Base-by-base conservation (phyloP, 495 filamentous ascomycete genomes). In the Hypoxylon crocopeplum region DNA sequence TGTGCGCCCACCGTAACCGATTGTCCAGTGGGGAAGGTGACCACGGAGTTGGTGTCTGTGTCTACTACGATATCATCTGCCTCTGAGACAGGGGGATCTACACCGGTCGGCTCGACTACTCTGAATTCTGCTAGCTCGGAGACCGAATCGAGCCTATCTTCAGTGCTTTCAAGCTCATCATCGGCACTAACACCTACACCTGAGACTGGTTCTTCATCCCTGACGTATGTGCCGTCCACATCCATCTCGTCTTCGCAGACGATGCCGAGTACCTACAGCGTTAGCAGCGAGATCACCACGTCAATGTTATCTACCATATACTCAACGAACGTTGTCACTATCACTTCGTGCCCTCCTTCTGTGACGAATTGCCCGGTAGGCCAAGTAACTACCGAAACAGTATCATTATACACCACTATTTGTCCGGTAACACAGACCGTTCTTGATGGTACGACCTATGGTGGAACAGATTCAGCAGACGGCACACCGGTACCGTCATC, bases 21-120 rank as follows among this genome's bases (percentile, higher is more conserved):
- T 63, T 88, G 86, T 71, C 84, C 84, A 12, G 37, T 82, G 66
- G 36, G 82, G 72, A 52, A 75, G 53, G 77, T 84, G 3, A 75
- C 79, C 15, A 84, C 83, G 25, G 77, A 79, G 27, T 76, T 81
- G 22, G 74, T 85, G 52, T 66, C 84, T 27, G 60, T 86, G 47
- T 80, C 77, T 15, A 86, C 84, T 34, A 86, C 85, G 36, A 69
- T 83, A 54, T 82, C 78, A 66, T 81, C 86, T 30, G 79, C 80
- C 21, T 77, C 80, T 10, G 70, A 67, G 39, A 73, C 53, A 8
- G 25, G 21, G n/a, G 44, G n/a, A 16, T 33, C 58, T 7, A 25
- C 40, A n/a, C 30, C 36, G 8, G 24, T 20, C 7, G 7, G 32
- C 2, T 60, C 64, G 8, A 59, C 51, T 16, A 20, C 49, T 36